phyloP scores from a whole-genome alignment of 202 grass and related monocot genomes.

The Setaria viridis region DNA sequence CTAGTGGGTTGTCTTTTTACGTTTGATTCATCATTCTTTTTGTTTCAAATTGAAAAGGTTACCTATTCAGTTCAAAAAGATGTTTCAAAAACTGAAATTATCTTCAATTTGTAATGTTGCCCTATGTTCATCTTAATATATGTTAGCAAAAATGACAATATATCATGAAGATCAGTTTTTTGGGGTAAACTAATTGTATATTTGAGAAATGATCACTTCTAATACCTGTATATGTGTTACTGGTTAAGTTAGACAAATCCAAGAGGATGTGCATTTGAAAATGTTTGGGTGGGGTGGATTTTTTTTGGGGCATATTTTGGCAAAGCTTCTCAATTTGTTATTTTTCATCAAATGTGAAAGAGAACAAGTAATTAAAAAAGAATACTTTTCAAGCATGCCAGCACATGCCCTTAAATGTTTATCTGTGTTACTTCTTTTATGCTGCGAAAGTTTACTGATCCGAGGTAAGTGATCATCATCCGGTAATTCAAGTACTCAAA shows the following conservation, averaged over 20 bases:
- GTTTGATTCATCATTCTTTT: background rate
- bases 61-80: background rate
- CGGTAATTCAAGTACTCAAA: background rate
- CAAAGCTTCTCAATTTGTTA: slow-evolving; percentile 15
- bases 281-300: background rate
- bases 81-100: slow-evolving; percentile 2
- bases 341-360: slow-evolving; percentile 10
- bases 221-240: slow-evolving; percentile 8
- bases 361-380: background rate
- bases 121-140: slow-evolving; percentile 12
- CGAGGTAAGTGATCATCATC: slow-evolving; percentile 10
- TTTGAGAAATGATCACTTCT: slow-evolving; percentile 20
- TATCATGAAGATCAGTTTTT: slow-evolving; percentile 16
- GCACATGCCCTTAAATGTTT: background rate
- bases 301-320: background rate
- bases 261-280: slow-evolving; percentile 1
- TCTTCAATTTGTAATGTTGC: slow-evolving; percentile 1
- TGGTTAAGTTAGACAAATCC: background rate
- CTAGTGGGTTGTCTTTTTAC: background rate
- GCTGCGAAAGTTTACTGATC: slow-evolving; percentile 23
- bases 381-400: background rate
- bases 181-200: background rate
- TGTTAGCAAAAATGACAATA: slow-evolving; percentile 19
- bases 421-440: slow-evolving; percentile 9
- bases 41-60: slow-evolving; percentile 6